Base-by-base conservation (phyloP, 768 basidiomycete genomes). In the Suillus clintonianus region DNA sequence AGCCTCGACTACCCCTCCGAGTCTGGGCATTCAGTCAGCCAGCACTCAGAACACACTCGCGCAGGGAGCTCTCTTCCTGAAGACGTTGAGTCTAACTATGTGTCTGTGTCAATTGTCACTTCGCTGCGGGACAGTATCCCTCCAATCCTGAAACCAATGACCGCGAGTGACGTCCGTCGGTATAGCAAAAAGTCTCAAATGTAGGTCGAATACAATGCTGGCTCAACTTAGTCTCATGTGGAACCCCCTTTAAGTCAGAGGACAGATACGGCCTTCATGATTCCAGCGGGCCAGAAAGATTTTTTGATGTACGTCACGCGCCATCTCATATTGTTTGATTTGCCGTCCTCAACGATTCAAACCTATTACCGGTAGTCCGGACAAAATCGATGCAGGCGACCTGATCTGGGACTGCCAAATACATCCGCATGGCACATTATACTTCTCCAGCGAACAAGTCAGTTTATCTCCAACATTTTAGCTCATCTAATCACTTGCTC, bases 151-250 rank as follows among this genome's bases (percentile, higher is more conserved):
- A 55, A 55, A 34, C 53, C 53, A 36, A 55, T 55, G 53, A 55
- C 34, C n/a, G 53, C 53, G 13, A 55, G 53, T 55, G 53, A 55
- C n/a, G 34, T 55, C 13, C 53, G 53, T 22, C 53, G 53, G 13
- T 55, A 55, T 36, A 55, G 34, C 53, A 55, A 55, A 55, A 55
- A 39, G 22, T 56, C 55, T 55, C 53, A 55, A 36, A 55, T 55
- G 53, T 55, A 22, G n/a, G 53, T 55, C 14, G 27, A 22, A 36
- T 22, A 22, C 36, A 34, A 36, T 34, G 34, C 19, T n/a, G 19
- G 32, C 53, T n/a, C n/a, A 36, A 22, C 5, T 22, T 14, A 13
- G 10, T 36, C 53, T 55, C 8, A 36, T 22, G 7, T 14, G 4
- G 34, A 22, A 55, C 34, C 4, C 36, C 13, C 3, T 13, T 22